Evolutionary conservation across 2,329 filamentous ascomycete genomes (phyloP), one percentile per base, ranked within the genome.

Genomic region (Emmonsiellopsis sp.): DNA sequence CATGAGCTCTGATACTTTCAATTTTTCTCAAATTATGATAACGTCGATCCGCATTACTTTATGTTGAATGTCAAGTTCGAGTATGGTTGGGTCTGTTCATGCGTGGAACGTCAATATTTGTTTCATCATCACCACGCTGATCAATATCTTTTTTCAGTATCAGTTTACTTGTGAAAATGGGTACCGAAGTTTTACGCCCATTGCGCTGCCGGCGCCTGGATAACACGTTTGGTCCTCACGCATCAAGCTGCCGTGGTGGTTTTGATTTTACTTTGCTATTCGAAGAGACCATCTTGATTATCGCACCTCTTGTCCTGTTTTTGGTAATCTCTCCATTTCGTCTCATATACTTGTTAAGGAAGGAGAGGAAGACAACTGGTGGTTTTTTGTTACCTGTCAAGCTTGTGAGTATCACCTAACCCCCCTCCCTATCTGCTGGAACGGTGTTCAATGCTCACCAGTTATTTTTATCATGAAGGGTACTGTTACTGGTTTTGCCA

Each of bases 201-300:
- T 39, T 39, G 36, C 36, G 13, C 9, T 39, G 36, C 13, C 36
- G 13, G 36, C 3, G 6, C 9, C 9, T 39, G 9, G 42, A 44
- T 44, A 44, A 44, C 14, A 44, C 42, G 14, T 17, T 44, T 14
- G 42, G 42, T 9, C 42, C 42, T 17, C 42, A 44, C 9, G 8
- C 21, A 14, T 14, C 42, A 27, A 9, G 9, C 21, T 47, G 49
- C 13, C 34, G 21, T 10, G 17, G 40, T 7, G 39, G 55, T 21
- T 65, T 66, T 53, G 65, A 66, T 46, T 66, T 67, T 54, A 68
- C 64, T 17, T 54, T 66, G 21, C 56, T 67, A 11, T 68, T 67
- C 50, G 63, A 68, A 52, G 61, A 67, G 31, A 61, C 55, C n/a
- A 61, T 67, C 21, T 59, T 66, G 14, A 58, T 58, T 21, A 60